Base-by-base conservation (phyloP, 2,329 filamentous ascomycete genomes). In the Aspergillus floridensis region DNA sequence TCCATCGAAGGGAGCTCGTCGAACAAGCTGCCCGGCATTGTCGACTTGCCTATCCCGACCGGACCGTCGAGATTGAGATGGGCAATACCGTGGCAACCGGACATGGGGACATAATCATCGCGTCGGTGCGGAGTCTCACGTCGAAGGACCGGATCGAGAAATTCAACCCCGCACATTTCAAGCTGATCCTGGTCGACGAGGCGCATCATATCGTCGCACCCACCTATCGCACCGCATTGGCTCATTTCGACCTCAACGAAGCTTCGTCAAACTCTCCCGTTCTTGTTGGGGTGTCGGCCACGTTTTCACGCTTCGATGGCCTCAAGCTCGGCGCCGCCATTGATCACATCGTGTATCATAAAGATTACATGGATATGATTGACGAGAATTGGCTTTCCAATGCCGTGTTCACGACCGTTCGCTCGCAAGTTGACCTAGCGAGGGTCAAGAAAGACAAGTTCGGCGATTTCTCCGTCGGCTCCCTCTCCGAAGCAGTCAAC, bases 281-380 rank as follows among this genome's bases (percentile, higher is more conserved):
- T 19, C 80, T 99, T 14, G 88, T 99, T 12, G 95, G 95, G 5
- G 93, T 99, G 3, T 97, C 93, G 10, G 95, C 95, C 3, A 89
- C 87, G 1, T 82, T 89, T 64, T 86, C 85, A n/a, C 77, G 93
- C 51, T 92, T 92, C 60, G 93, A 98, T 70, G 93, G 93, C 0
- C 78, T 96, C 32, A 87, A 85, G 60, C 81, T 98, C 1, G 93
- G 93, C 1, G 82, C 88, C 12, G 93, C 89, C 32, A 95, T 98
- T 67, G 93, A 98, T 68, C 90, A 96, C 70, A 96, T 98, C 62
- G 93, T 97, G 51, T 98, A 96, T 68, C 93, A 98, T 74, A 95
- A 92, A 65, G 87, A 91, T 69, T 92, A 90, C 63, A 80, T 89
- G 31, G 88, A 90, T 63, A 90, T 91, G 88, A 91, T 97, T 61